Percentiles rank a stretch among this genome's conserved stretches.
These are phyloP conservation scores for Pseudisothecium myosuroides DNA, from an alignment of 225 moss, liverwort and hornwort genomes.

Conservation along the genomic window DNA sequence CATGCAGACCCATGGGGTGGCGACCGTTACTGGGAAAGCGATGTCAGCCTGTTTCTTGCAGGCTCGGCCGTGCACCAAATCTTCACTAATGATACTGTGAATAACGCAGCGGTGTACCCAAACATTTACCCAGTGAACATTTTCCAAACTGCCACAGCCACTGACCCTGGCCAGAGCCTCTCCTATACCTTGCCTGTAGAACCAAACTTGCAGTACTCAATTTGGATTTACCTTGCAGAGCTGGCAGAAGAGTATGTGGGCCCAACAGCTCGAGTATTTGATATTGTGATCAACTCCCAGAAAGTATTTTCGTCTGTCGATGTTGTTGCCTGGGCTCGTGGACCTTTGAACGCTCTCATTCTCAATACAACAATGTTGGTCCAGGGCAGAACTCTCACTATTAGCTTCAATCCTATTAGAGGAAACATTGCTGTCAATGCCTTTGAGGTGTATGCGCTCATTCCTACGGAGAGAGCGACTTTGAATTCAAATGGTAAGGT, in stretches of 20 bases:
- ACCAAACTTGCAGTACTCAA: constrained; percentile 52
- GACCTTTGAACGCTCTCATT: constrained; percentile 46
- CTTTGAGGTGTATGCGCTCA: constrained; percentile 71
- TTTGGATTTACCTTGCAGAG: constrained; percentile 84
- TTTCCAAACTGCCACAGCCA: constrained; percentile 63
- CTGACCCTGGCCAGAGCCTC: constrained; percentile 33
- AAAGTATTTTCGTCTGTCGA: constrained; percentile 47
- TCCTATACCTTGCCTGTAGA: constrained; percentile 66
- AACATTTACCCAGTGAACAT: constrained; percentile 61
- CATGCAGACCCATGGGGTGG: constrained; percentile 78
- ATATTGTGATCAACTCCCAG: constrained; percentile 43
- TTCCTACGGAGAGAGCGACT: constrained; percentile 38
- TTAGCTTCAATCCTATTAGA: constrained; percentile 41
- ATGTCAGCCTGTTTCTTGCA: constrained; percentile 36
- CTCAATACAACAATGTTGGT: constrained; percentile 55
- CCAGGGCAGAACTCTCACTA: constrained; percentile 42
- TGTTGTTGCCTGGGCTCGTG: constrained; percentile 39
- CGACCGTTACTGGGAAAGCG: constrained; percentile 82
- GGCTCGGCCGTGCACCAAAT: constrained; percentile 36
- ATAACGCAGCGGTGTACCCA: constrained; percentile 38
- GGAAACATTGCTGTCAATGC: constrained; percentile 56
- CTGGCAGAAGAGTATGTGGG: constrained; percentile 8
- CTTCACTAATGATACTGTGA: constrained; percentile 12
- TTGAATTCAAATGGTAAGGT: constrained; percentile 34
- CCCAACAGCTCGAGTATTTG: constrained; percentile 35